Evolutionary conservation across 2,329 filamentous ascomycete genomes (phyloP).

Genomic region (Calonectria crousiana): DNA sequence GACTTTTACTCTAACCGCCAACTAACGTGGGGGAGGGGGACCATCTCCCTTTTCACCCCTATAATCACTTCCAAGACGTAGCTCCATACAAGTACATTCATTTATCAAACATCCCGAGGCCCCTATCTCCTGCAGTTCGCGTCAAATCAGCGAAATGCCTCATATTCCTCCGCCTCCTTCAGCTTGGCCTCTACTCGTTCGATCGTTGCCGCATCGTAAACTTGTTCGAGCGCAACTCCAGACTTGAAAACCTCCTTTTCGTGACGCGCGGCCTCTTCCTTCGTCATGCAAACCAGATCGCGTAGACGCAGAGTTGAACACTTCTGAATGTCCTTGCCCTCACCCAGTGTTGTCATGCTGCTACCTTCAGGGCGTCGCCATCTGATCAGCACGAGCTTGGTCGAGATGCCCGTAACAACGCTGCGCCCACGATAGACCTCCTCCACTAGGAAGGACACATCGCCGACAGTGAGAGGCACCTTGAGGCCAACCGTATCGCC

Average conservation of each 20-base stretch:
- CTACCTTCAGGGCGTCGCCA: conserved; percentile 77
- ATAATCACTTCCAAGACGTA: neutral
- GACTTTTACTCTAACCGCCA: neutral
- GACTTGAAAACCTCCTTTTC: conserved; percentile 83
- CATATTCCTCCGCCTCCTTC: conserved; percentile 74
- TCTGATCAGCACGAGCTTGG: conserved; percentile 81
- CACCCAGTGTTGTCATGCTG: conserved; percentile 71
- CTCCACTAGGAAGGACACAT: conserved; percentile 89
- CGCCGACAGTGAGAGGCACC: conserved; percentile 80
- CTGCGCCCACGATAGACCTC: conserved; percentile 90
- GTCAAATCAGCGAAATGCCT: conserved; percentile 58
- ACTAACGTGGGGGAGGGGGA: neutral
- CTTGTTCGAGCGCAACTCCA: conserved; percentile 73
- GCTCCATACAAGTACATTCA: neutral
- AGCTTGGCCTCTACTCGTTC: conserved; percentile 75
- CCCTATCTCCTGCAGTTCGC: neutral
- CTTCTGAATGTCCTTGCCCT: conserved; percentile 80
- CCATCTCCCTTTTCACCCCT: neutral
- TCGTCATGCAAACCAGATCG: conserved; percentile 91
- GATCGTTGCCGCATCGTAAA: conserved; percentile 80
- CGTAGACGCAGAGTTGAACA: conserved; percentile 75
- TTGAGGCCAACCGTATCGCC: conserved; percentile 74
- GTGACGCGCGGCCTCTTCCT: conserved; percentile 86
- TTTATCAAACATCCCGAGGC: neutral
- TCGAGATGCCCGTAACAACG: conserved; percentile 83